Percentiles rank a stretch among this genome's conserved stretches.
Evolutionary conservation across 2,329 filamentous ascomycete genomes (phyloP).

Genomic region (Botrytis cinerea): DNA sequence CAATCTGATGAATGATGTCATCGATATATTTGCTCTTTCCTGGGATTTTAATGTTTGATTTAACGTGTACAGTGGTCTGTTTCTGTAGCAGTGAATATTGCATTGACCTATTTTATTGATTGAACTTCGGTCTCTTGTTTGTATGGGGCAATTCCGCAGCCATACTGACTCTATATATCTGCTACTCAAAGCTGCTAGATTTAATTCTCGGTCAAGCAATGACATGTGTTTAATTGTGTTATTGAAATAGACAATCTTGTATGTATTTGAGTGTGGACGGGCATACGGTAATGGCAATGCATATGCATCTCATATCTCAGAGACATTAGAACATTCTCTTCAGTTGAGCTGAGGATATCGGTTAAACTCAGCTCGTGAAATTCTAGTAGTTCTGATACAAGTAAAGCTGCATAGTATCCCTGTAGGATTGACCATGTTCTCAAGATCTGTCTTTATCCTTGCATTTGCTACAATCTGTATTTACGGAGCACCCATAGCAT

Average conservation of each 20-base stretch:
- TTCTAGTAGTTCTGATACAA: not conserved
- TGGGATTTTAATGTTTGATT: not conserved
- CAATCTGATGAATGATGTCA: not conserved
- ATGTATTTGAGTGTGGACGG: slow-evolving; percentile 78
- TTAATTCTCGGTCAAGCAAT: slow-evolving; percentile 96
- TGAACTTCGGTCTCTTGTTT: not conserved
- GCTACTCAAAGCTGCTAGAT: slow-evolving; percentile 53
- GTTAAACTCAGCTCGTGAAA: not conserved
- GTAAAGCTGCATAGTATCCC: not conserved
- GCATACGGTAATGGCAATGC: not conserved
- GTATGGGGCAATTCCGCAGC: slow-evolving; percentile 38
- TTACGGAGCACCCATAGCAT: no score
- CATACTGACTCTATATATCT: slow-evolving; percentile 52
- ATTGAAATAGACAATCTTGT: slow-evolving; percentile 98
- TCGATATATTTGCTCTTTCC: not conserved
- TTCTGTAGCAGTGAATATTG: not conserved
- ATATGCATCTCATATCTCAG: not conserved
- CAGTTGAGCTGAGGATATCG: not conserved
- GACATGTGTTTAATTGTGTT: slow-evolving; percentile 94
- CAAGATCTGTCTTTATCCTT: not conserved
- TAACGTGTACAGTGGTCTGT: not conserved
- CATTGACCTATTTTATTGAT: not conserved
- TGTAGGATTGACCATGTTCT: not conserved
- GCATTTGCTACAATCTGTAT: no score
- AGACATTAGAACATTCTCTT: not conserved